Percentiles rank a stretch among this genome's conserved stretches.
phyloP scores from a whole-genome alignment of 169 alveolate species.

The Plasmodium relictum region DNA sequence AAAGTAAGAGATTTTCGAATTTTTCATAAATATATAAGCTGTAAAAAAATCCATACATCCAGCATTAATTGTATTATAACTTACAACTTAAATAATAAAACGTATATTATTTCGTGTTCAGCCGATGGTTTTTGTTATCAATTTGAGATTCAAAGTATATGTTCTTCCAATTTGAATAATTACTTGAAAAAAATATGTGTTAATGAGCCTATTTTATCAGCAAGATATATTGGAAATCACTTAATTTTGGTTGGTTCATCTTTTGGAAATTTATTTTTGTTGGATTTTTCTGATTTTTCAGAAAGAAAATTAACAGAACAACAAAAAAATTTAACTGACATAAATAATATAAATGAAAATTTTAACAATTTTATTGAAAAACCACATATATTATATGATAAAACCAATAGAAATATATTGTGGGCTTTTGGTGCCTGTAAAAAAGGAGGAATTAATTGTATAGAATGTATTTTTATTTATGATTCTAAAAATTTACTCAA shows the following conservation, averaged over 20 bases:
- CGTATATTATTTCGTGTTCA: constrained; percentile 72
- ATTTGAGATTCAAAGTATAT: constrained; percentile 64
- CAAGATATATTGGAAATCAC: constrained; percentile 71
- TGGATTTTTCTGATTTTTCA: constrained; percentile 76
- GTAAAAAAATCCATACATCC: constrained; percentile 70
- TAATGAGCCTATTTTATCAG: constrained; percentile 74
- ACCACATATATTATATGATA: constrained; percentile 9
- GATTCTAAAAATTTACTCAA: constrained; percentile 30
- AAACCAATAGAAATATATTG: constrained; percentile 36
- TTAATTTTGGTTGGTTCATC: constrained; percentile 66
- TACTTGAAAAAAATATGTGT: constrained; percentile 62
- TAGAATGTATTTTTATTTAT: constrained; percentile 71
- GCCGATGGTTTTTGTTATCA: constrained; percentile 78
- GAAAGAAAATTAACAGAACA: constrained; percentile 23
- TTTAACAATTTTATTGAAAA: not conserved
- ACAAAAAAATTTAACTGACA: constrained; percentile 19
- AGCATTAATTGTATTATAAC: constrained; percentile 74
- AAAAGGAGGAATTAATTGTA: constrained; percentile 76
- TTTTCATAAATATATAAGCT: constrained; percentile 67
- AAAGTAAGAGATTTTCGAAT: constrained; percentile 75
- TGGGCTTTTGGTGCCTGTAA: constrained; percentile 77
- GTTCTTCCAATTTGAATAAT: constrained; percentile 67
- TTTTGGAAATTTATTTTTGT: constrained; percentile 77
- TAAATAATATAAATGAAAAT: constrained; percentile 3
- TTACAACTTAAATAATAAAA: constrained; percentile 58